Base-by-base conservation (phyloP, 805 yeast species). In the Grigorovia humatica region DNA sequence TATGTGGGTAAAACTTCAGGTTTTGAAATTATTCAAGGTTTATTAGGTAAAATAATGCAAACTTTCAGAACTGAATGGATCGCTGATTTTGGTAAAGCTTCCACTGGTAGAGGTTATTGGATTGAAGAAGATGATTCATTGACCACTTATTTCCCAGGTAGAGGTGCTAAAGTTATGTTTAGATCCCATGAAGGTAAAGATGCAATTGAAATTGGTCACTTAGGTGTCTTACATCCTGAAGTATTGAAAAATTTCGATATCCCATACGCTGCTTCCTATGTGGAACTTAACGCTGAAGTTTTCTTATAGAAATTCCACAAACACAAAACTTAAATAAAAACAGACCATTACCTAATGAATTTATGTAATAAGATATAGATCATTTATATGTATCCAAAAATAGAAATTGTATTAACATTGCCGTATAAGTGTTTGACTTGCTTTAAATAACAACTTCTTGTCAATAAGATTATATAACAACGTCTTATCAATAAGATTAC, bases 201-300 rank as follows among this genome's bases (percentile, higher is more conserved):
- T 43, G 78, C 76, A 15, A 68, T 75, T 60, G 76, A 72, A 52
- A 77, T 90, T 62, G 99, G 99, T 58, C 73, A 81, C 47, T 75
- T 93, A 59, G 99, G 99, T 70, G 96, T 89, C 53, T 76, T 93
- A 61, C 99, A 93, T 69, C 99, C 99, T 40, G 88, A 84, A 65
- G 99, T 93, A 50, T 76, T 91, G 76, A 77, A 77, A 55, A 74
- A 78, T 64, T 93, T 90, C 65, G 97, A 89, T 58, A 80, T 93
- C 56, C 96, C 97, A 50, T 88, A 83, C 63, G 96, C 96, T 60
- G 95, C 90, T 52, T 85, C 96, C 35, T 77, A 84, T 52, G 91
- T 90, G 54, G 99, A 93, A 74, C 76, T 93, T 55, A 85, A 91
- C 65, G 82, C 93, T 50, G 93, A 89, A 73, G 85, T 82, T 51